Base-by-base conservation (phyloP, 1,284 basidiomycete genomes). In the Microbotryum saponariae region DNA sequence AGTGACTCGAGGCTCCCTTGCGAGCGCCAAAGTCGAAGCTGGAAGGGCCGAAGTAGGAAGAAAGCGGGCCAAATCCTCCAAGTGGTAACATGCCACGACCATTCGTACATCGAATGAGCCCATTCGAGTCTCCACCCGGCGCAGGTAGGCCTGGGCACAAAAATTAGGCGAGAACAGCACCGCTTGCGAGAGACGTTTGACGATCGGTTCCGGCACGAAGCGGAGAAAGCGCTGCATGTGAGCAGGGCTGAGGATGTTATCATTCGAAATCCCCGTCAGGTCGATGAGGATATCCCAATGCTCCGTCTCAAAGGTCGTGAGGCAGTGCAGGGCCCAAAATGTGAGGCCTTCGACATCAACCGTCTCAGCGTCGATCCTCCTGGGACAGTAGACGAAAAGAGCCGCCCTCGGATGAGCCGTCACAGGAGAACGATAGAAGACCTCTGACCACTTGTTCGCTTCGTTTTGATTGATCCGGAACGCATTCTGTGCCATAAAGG, bases 361-460 rank as follows among this genome's bases (percentile, higher is more conserved):
- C 1, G 85, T 83, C 70, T 91, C 89, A 1, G 89, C 85, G 64
- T 89, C 85, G 51, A 92, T 81, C 66, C 65, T 66, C n/a, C 54
- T 59, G 60, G 84, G 65, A 54, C 76, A 72, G 55, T 78, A 76
- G 71, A 78, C 78, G 68, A 78, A 77, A 7, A 79, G 76, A 10
- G 76, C 73, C 14, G 73, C 70, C 7, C 76, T 76, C 45, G 72
- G 74, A 71, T 76, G 69, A 20, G 61, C 66, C 1, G 67, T 80
- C 37, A 71, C 76, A 23, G 77, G 67, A 0, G 83, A 82, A 61
- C 86, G 83, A 29, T 86, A 79, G 71, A 92, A 91, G 6, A 89
- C 80, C 25, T 82, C 79, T 42, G 80, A 78, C 4, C 85, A 33
- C 81, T 75, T 21, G 82, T 81, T 0, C 81, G 83, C 70, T 80